phyloP scores from a whole-genome alignment of 768 basidiomycete species.

The Agaricus blazei region DNA sequence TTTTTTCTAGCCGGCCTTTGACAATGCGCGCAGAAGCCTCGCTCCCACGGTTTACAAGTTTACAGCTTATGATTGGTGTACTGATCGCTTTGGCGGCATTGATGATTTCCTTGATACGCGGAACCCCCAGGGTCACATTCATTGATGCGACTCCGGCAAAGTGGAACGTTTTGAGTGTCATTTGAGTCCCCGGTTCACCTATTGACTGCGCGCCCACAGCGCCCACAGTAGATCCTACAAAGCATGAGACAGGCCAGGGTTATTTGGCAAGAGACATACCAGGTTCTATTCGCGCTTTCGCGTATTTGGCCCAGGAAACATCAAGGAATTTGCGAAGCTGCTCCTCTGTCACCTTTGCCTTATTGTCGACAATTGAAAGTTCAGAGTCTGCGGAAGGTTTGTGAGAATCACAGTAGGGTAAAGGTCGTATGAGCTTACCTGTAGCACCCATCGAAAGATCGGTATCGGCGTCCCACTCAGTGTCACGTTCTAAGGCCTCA shows the following conservation, averaged over 20 bases:
- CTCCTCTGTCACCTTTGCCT: conserved; percentile 77
- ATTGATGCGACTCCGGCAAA: conserved; percentile 99
- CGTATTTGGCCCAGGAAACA: conserved; percentile 88
- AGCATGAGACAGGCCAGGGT: neutral
- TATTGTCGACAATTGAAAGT: conserved; percentile 80
- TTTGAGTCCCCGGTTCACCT: conserved; percentile 98
- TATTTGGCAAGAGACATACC: conserved; percentile 35
- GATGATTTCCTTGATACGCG: conserved; percentile 99
- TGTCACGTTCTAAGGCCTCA: conserved; percentile 67
- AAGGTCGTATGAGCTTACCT: conserved; percentile 35
- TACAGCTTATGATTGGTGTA: conserved; percentile 97
- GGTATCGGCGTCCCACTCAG: conserved; percentile 74
- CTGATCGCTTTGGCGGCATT: conserved; percentile 97
- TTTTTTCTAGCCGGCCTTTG: conserved; percentile 94
- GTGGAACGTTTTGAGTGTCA: conserved; percentile 99
- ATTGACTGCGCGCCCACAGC: conserved; percentile 99
- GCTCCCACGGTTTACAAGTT: conserved; percentile 76
- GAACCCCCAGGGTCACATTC: conserved; percentile 99
- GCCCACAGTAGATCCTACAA: conserved; percentile 89
- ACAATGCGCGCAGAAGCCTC: conserved; percentile 98
- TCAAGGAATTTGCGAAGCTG: conserved; percentile 80
- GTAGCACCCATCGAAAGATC: conserved; percentile 75
- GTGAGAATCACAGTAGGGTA: conserved; percentile 1
- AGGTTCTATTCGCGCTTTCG: conserved; percentile 95
- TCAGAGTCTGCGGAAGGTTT: conserved; percentile 44